Base-by-base conservation (phyloP, 441 rosid species). In the Adansonia gregorii region DNA sequence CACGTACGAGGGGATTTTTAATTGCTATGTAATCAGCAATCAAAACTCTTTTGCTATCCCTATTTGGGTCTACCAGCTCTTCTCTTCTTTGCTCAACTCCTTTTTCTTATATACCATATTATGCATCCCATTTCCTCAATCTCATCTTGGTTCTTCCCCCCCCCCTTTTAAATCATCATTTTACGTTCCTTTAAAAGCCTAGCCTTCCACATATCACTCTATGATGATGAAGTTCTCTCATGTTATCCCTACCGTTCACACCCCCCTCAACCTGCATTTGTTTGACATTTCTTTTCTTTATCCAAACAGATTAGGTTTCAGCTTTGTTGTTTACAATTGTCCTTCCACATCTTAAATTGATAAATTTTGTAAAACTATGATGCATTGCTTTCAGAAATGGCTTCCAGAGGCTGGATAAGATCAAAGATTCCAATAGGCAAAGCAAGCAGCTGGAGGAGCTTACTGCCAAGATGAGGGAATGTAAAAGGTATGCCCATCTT, bases 371-470 rank as follows among this genome's bases (percentile, higher is more conserved):
- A 14, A 49, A 67, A 14, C 43, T 39, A 4, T 49, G 71, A 22
- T 65, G 35, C 46, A 19, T 55, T 76, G 19, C 52, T 60, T 85
- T 73, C 93, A 96, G 99, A 81, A 96, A 94, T 91, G 99, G 98
- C 58, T 94, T 94, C 79, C 97, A 93, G 84, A 94, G 90, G 75
- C 82, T 96, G 91, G 98, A 96, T 80, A 96, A 94, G 87, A 83
- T 94, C 46, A 96, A 88, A 86, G 99, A 96, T 88, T 91, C 89
- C 22, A 91, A 84, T 59, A 87, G 98, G 84, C 95, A 90, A 87
- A 94, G 94, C 80, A 90, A 95, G 74, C 99, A 94, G 85, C 85
- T 96, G 66, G 99, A 96, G 79, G 98, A 94, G 81, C 98, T 93
- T 75, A 91, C 98, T 0, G 94, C 77, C 61, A 94, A 88, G 88